Percentiles rank a stretch among this genome's conserved stretches.
Conservation (phyloP, 2,329 filamentous ascomycete species). For the Ascochyta pisi region DNA sequence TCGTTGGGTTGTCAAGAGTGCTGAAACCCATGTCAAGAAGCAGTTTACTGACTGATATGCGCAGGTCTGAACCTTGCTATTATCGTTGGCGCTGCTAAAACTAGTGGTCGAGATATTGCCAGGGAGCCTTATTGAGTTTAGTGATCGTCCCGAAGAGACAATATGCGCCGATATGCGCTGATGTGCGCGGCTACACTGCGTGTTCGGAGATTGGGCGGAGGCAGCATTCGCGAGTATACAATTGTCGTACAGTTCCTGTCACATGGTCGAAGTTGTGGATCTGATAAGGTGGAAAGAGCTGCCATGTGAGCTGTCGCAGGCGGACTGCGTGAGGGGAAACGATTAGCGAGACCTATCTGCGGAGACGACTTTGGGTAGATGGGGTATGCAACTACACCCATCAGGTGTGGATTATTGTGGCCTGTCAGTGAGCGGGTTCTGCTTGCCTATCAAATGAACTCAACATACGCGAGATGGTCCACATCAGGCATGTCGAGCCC, state of each 20-base stretch:
- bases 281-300: not conserved
- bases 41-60: too few relatives aligned
- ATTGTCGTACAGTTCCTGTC: not conserved
- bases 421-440: not conserved
- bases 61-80: too few relatives aligned
- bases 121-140: conserved; percentile 5
- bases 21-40: too few relatives aligned
- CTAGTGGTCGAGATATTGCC: not conserved
- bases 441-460: not conserved
- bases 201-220: conserved; percentile 4
- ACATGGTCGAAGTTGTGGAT: not conserved
- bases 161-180: conserved; percentile 1
- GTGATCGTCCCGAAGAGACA: conserved; percentile 1
- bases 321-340: not conserved
- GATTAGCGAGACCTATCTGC: conserved; percentile 4
- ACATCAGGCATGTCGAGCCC: not conserved
- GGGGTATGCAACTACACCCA: not conserved
- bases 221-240: not conserved
- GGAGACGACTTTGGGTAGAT: conserved; percentile 6
- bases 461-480: not conserved
- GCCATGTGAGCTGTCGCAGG: not conserved
- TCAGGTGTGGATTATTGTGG: too few relatives aligned
- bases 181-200: conserved; percentile 3
- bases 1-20: not conserved
- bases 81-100: too few relatives aligned